A percentile compares a stretch with the other conserved stretches of the same genome.
Conservation (phyloP, 352 stramenopile genomes). For the Pythium scleroteichum region DNA sequence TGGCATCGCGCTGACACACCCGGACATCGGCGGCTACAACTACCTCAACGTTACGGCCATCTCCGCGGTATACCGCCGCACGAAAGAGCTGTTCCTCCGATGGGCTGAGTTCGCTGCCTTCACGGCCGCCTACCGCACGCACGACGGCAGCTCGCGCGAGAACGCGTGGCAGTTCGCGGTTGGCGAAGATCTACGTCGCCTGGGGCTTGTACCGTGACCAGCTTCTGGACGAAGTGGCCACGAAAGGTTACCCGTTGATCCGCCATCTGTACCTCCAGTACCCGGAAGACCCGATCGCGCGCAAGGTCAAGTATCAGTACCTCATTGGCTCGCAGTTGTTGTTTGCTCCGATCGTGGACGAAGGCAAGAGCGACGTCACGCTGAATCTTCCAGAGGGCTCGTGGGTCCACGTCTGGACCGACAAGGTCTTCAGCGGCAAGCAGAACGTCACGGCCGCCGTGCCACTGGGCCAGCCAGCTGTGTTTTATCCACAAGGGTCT, state of each 20-base stretch:
- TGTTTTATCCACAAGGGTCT: slow-evolving; percentile 17
- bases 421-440: slow-evolving; percentile 7
- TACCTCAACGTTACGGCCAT: slow-evolving; percentile 13
- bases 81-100: slow-evolving; percentile 16
- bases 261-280: slow-evolving; percentile 15
- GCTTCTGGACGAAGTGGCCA: slow-evolving; percentile 10
- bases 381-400: slow-evolving; percentile 8
- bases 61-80: slow-evolving; percentile 8
- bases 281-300: neutral
- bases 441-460: slow-evolving; percentile 10
- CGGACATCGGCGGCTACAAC: slow-evolving; percentile 23
- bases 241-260: slow-evolving; percentile 6
- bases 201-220: slow-evolving; percentile 20
- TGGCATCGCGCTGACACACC: slow-evolving; percentile 19
- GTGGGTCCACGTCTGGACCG: slow-evolving; percentile 21
- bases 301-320: slow-evolving; percentile 13
- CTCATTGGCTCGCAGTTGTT: slow-evolving; percentile 12
- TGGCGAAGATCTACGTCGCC: slow-evolving; percentile 16
- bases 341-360: slow-evolving; percentile 12
- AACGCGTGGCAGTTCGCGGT: slow-evolving; percentile 20
- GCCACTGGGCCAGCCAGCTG: slow-evolving; percentile 13
- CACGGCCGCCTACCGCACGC: slow-evolving; percentile 20
- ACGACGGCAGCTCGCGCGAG: slow-evolving; percentile 18
- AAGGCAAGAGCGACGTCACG: slow-evolving; percentile 5
- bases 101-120: slow-evolving; percentile 23